A percentile compares a stretch with the other conserved stretches of the same genome.
Evolutionary conservation across 805 yeast genomes (phyloP).

Genomic region (Nakazawaea laoshanensis): DNA sequence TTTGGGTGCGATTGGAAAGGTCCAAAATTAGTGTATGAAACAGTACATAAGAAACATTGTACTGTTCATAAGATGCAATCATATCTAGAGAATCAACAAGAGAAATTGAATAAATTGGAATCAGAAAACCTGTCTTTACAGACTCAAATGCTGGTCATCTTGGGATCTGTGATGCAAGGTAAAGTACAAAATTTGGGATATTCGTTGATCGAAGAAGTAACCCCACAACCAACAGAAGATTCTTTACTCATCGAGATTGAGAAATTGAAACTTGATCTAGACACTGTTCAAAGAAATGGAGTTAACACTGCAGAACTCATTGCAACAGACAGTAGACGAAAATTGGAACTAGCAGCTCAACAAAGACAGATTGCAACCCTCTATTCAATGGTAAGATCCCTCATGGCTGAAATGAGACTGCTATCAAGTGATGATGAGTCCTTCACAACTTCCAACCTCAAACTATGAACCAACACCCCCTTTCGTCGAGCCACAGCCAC

Average conservation of each 20-base stretch:
- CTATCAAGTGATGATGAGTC: too few species aligned
- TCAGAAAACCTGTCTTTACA: slow-evolving; percentile 32
- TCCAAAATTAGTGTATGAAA: slow-evolving; percentile 18
- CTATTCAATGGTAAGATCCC: too few species aligned
- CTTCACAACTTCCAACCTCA: too few species aligned
- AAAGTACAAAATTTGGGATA: slow-evolving; percentile 42
- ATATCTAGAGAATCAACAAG: slow-evolving; percentile 19
- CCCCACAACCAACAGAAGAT: slow-evolving; percentile 11
- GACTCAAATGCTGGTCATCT: slow-evolving; percentile 32
- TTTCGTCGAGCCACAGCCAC: too few species aligned
- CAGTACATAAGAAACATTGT: slow-evolving; percentile 21
- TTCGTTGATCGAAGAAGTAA: slow-evolving; percentile 37
- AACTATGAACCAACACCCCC: too few species aligned
- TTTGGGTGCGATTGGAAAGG: slow-evolving; percentile 45
- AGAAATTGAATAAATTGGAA: slow-evolving; percentile 20
- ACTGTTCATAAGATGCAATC: slow-evolving; percentile 17
- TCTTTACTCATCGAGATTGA: slow-evolving; percentile 33
- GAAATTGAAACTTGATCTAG: slow-evolving; percentile 31
- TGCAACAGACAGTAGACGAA: slow-evolving; percentile 1
- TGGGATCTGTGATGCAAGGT: slow-evolving; percentile 41
- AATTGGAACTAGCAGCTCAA: too few species aligned
- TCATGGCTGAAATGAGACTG: too few species aligned
- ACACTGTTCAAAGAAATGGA: slow-evolving; percentile 1
- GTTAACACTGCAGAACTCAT: background rate
- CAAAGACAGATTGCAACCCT: too few species aligned